Evolutionary conservation across 2,329 filamentous ascomycete genomes (phyloP).

Genomic region (Arthrobotrys pseudoclavata): DNA sequence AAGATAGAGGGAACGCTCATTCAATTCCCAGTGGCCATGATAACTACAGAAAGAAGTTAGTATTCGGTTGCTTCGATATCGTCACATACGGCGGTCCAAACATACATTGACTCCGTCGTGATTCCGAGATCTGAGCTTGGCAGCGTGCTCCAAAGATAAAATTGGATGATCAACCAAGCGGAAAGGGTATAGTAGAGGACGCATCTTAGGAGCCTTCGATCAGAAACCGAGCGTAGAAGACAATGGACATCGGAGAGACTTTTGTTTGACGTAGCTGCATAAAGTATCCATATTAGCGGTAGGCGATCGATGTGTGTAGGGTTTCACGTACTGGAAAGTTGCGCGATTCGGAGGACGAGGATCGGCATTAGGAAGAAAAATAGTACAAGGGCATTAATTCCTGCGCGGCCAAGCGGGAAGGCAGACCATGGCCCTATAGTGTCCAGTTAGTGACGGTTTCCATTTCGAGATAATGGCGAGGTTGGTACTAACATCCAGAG

Average conservation of each 20-base stretch:
- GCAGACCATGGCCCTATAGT: slow-evolving; percentile 61
- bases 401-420: slow-evolving; percentile 61
- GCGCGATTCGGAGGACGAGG: slow-evolving; percentile 62
- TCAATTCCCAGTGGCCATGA: slow-evolving; percentile 61
- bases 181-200: slow-evolving; percentile 62
- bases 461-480: slow-evolving; percentile 5
- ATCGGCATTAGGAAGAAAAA: slow-evolving; percentile 62
- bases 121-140: slow-evolving; percentile 61
- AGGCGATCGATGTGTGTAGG: neutral
- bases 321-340: slow-evolving; percentile 61
- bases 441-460: slow-evolving; percentile 16
- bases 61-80: neutral
- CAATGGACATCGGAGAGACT: slow-evolving; percentile 61
- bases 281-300: neutral
- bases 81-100: neutral
- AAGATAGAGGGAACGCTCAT: slow-evolving; percentile 63
- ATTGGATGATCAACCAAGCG: slow-evolving; percentile 61
- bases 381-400: slow-evolving; percentile 61
- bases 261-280: slow-evolving; percentile 59
- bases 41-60: slow-evolving; percentile 48
- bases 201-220: slow-evolving; percentile 61
- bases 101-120: slow-evolving; percentile 61
- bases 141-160: slow-evolving; percentile 62
- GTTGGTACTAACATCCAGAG: slow-evolving; percentile 60
- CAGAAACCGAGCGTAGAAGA: slow-evolving; percentile 57